These are phyloP conservation scores for Termitomyces sp. DNA, from an alignment of 768 basidiomycete genomes.

Conservation along the genomic window DNA sequence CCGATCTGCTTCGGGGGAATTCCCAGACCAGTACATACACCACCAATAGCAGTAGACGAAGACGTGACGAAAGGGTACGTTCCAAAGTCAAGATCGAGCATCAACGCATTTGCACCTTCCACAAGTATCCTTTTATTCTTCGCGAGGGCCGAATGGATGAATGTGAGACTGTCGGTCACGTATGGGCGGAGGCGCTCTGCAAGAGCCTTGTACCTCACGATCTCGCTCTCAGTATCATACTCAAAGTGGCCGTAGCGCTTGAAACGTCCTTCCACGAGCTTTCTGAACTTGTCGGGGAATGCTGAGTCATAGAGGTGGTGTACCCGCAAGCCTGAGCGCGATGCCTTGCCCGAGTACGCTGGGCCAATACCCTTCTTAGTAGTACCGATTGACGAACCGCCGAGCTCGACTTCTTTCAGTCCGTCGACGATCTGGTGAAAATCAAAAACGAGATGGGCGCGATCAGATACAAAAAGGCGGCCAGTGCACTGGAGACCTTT, in stretches of 20 bases:
- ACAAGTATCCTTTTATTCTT: constrained; percentile 81
- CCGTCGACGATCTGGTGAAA: constrained; percentile 99
- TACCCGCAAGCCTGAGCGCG: constrained; percentile 90
- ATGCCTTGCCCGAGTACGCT: constrained; percentile 96
- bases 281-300: constrained; percentile 92
- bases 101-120: constrained; percentile 96
- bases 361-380: constrained; percentile 99
- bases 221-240: constrained; percentile 98
- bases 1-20: constrained; percentile 89
- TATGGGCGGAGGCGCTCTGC: constrained; percentile 84
- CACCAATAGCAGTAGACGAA: constrained; percentile 89
- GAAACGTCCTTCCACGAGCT: constrained; percentile 93
- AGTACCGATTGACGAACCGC: constrained; percentile 94
- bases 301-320: constrained; percentile 92
- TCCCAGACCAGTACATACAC: constrained; percentile 96
- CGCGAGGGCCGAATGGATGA: constrained; percentile 77
- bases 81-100: constrained; percentile 98
- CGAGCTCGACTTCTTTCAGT: constrained; percentile 95
- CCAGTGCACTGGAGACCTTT: constrained; percentile 81
- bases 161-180: constrained; percentile 85
- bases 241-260: constrained; percentile 98
- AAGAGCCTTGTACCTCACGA: constrained; percentile 83
- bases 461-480: constrained; percentile 90
- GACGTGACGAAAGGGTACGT: constrained; percentile 99
- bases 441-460: constrained; percentile 96